Evolutionary conservation across 2,329 filamentous ascomycete species (phyloP), one percentile per base, ranked within the genome.

Genomic region (Aureobasidium sp.): DNA sequence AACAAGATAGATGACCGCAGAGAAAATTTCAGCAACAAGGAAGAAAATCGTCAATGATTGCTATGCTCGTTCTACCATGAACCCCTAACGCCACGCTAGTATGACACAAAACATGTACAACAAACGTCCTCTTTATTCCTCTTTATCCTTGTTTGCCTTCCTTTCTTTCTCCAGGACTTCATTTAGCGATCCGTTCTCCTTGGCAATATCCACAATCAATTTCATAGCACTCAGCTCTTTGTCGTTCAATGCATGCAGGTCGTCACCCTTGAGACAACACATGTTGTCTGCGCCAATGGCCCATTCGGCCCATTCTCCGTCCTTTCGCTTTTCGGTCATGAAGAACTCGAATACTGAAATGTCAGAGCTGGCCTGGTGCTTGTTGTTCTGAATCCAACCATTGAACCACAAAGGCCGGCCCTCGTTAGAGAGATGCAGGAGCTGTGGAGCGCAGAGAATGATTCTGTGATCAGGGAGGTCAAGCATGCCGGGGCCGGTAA

Each of bases 381-480:
- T 79, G 68, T 74, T 76, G 29, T 70, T 67, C 5, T 77, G 67
- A 15, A 76, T 67, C 74, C 77, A 78, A 57, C 77, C 77, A 64
- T 79, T 79, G 70, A 79, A 79, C 77, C 77, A 79, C 6, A 79
- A 68, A 1, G 77, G 77, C 51, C 67, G 72, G 27, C 73, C 76
- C 8, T 72, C 69, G 5, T 67, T 44, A 56, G 77, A 75, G 5
- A 79, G 70, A 65, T 80, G 77, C 2, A 79, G 71, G 5, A 79
- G 72, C 63, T 80, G 78, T 2, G 77, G 76, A 0, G 75, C 72
- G 65, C 78, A 79, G 51, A 79, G 75, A 1, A 71, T 74, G 57
- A 71, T 71, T 24, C 70, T 72, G 15, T 61, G 47, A 29, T 10
- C 32, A 15, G 36, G 29, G 17, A 61, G 47, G 12, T 46, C 26